Percentiles rank a stretch among this genome's conserved stretches.
Conservation (phyloP, 768 basidiomycete genomes). For the Cubamyces lactineus region DNA sequence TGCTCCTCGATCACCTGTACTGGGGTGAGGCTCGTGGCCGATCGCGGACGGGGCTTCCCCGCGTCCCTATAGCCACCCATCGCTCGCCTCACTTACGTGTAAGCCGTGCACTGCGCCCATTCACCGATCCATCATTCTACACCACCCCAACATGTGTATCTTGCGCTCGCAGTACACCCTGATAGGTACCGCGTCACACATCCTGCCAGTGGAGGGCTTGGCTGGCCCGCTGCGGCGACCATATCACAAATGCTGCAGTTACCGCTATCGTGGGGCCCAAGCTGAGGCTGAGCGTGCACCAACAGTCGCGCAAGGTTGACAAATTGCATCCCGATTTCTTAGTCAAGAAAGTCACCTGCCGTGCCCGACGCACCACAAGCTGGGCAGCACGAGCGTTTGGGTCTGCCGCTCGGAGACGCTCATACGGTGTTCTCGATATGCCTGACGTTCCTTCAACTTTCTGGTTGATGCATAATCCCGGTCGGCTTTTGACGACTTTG, state of each 20-base stretch:
- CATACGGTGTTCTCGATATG: too few relatives aligned
- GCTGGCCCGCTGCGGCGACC: neutral
- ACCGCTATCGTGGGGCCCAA: too few relatives aligned
- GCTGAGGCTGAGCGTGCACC: neutral
- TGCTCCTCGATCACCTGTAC: slow-evolving; percentile 1
- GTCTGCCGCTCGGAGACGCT: too few relatives aligned
- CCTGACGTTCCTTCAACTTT: too few relatives aligned
- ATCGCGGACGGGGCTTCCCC: neutral
- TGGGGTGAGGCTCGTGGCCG: too few relatives aligned
- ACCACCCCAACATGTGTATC: slow-evolving; percentile 10
- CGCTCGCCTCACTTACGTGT: slow-evolving; percentile 4
- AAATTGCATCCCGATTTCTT: neutral
- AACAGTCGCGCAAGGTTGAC: slow-evolving; percentile 13
- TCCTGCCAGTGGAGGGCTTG: neutral
- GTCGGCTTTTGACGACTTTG: too few relatives aligned
- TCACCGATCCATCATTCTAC: neutral
- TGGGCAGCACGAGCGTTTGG: neutral
- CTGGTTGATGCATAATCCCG: too few relatives aligned
- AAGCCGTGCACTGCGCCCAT: neutral
- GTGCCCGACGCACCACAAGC: neutral
- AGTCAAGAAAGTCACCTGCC: slow-evolving; percentile 1
- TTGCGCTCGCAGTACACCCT: slow-evolving; percentile 4
- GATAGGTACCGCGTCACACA: slow-evolving; percentile 3
- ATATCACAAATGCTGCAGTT: neutral
- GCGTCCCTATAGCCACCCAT: neutral